These are phyloP conservation scores for Nitzschia sp. DNA, from an alignment of 108 stramenopile species.

Conservation along the genomic window DNA sequence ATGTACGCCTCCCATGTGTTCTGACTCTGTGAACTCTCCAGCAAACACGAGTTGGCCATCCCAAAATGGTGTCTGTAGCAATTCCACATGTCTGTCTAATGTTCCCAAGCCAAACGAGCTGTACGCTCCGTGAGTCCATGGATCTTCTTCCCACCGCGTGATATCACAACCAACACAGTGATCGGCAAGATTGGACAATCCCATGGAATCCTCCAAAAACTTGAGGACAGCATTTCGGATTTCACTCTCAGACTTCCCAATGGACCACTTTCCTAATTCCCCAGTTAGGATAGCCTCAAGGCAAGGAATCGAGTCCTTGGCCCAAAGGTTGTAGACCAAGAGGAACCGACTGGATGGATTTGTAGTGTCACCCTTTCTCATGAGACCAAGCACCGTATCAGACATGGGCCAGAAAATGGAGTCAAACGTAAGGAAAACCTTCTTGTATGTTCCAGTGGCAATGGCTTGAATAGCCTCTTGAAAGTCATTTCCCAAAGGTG, in stretches of 20 bases:
- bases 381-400: slow-evolving; percentile 48
- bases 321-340: slow-evolving; percentile 53
- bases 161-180: slow-evolving; percentile 44
- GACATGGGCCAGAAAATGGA: slow-evolving; percentile 56
- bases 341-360: slow-evolving; percentile 34
- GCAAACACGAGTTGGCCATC: slow-evolving; percentile 51
- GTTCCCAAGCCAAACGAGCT: slow-evolving; percentile 42
- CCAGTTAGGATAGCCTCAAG: slow-evolving; percentile 52
- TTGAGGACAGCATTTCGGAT: slow-evolving; percentile 49
- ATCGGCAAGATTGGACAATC: slow-evolving; percentile 11
- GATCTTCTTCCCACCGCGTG: slow-evolving; percentile 68
- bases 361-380: slow-evolving; percentile 17
- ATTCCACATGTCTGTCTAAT: slow-evolving; percentile 37
- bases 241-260: slow-evolving; percentile 29
- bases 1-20: slow-evolving; percentile 61
- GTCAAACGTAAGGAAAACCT: slow-evolving; percentile 62
- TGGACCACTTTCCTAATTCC: slow-evolving; percentile 44
- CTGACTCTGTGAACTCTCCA: slow-evolving; percentile 53
- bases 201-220: slow-evolving; percentile 48
- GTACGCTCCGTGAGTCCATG: slow-evolving; percentile 49
- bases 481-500: slow-evolving; percentile 36
- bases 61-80: slow-evolving; percentile 41
- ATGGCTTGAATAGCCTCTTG: slow-evolving; percentile 40
- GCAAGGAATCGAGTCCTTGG: slow-evolving; percentile 46
- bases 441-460: slow-evolving; percentile 54